Base-by-base conservation (phyloP, 2,329 filamentous ascomycete species). In the Amauroascus verrucosus region DNA sequence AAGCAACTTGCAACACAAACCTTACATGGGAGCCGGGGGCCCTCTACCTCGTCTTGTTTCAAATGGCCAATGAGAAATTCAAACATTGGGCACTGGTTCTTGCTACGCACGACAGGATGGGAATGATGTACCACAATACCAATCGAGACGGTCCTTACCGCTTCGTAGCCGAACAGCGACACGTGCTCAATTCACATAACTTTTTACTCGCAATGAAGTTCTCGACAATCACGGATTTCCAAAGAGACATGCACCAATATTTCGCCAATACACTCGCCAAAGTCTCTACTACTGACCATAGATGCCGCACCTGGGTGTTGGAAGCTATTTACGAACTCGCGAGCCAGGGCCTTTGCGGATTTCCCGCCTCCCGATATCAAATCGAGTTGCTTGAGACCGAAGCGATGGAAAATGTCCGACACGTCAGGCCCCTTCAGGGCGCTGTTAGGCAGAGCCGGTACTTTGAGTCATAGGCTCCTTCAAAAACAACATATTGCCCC, bases 71-170 rank as follows among this genome's bases (percentile, higher is more conserved):
- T 14, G 26, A 6, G 1, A 26, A n/a, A 30, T 30, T 7, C 20
- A 44, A 26, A 9, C 54, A 55, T 41, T 55, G 54, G 54, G 20
- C 48, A 1, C 30, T 55, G 11, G 49, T 55, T 24, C 16, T 53
- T 20, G 49, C 54, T 32, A 53, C 54, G 13, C 38, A 24, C 20
- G 44, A 47, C 28, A 45, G 54, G 30, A 53, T 33, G 11, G 54
- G 54, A 33, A 48, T 55, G 41, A 48, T 52, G 20, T 55, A 53
- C 33, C 54, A 55, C 35, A 55, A 55, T 40, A 53, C 48, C 33
- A 53, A 55, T 9, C 33, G 33, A 9, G 20, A 18, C 7, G 48
- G 46, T 2, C 16, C 30, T n/a, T 55, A 48, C 16, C 18, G 24
- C 7, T 48, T 55, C 32, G 35, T 47, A 32, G 20, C 32, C 14